Evolutionary conservation across 768 basidiomycete genomes (phyloP), one percentile per base, ranked within the genome.

Genomic region (Melanogaster broomeanus): DNA sequence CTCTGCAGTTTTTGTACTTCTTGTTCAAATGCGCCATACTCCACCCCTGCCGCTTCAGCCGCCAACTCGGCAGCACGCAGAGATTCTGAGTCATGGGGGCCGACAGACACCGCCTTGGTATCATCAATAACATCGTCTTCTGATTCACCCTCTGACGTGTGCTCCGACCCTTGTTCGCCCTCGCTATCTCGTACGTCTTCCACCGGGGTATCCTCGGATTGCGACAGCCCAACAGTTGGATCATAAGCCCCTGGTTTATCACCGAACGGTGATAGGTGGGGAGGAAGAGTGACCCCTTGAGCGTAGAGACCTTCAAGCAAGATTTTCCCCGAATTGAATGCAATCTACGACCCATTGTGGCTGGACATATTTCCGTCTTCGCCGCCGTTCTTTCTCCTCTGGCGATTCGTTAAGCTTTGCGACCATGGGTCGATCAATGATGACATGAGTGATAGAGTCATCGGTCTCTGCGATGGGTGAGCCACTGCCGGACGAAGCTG

Each of bases 271-370:
- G 92, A 95, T 47, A 99, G 69, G 74, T 99, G 97, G 24, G 97
- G 94, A 3, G 97, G 97, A 28, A 98, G 81, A 2, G 82, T 80
- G 57, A 83, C 82, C 3, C 94, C 97, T 63, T 93, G 94, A 21
- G 76, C 78, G 65, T 98, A 98, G 24, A 80, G 77, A 53, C 90
- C 94, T 61, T 94, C 90, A 1, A 92, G 79, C 25, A 98, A 77
- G 52, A 96, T 79, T 67, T 81, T 90, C 10, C 87, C 85, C 8
- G 84, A 80, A 67, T 99, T 99, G 66, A n/a, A 97, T 85, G 68
- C 90, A 97, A 67, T 99, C 97, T 31, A 93, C 91, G 28, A 97
- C 81, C 97, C 97, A 98, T 69, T 98, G 96, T 11, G 97, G 97
- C 69, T 98, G 97, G 16, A 98, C 80, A 68, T 89, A 92, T 64